Percentiles rank a stretch among this genome's conserved stretches.
phyloP scores from a whole-genome alignment of 2,329 filamentous ascomycete genomes.

The Exutisphaerella laricina region DNA sequence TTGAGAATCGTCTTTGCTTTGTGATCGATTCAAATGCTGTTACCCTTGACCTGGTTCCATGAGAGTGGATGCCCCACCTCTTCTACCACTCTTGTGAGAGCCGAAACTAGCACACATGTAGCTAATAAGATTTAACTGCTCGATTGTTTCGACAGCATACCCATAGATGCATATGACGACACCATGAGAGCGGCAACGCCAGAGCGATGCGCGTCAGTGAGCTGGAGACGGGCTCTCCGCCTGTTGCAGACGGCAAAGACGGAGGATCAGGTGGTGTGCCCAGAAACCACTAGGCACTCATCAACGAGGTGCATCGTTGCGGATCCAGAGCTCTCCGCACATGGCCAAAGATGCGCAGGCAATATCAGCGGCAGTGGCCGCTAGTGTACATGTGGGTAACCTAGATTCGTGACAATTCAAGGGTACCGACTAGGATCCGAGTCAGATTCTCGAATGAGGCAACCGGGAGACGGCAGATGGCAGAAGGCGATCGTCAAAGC shows the following conservation, averaged over 20 bases:
- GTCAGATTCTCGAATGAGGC: no score
- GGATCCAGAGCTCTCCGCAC: neutral
- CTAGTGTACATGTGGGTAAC: slow-evolving; percentile 11
- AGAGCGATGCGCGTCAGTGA: slow-evolving; percentile 6
- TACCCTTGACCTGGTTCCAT: slow-evolving; percentile 4
- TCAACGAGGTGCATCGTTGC: slow-evolving; percentile 6
- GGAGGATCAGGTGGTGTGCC: neutral
- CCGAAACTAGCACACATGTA: neutral
- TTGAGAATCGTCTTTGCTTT: slow-evolving; percentile 3
- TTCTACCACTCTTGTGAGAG: slow-evolving; percentile 1
- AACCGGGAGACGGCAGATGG: neutral
- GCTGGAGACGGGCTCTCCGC: slow-evolving; percentile 1
- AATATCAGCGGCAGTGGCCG: slow-evolving; percentile 9
- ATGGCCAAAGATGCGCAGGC: neutral
- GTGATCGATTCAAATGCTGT: slow-evolving; percentile 2
- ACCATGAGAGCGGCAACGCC: slow-evolving; percentile 3
- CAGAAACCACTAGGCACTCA: slow-evolving; percentile 5
- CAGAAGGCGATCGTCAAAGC: neutral
- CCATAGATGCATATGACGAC: slow-evolving; percentile 9
- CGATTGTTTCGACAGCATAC: neutral
- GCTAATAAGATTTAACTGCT: neutral
- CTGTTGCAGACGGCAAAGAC: slow-evolving; percentile 2
- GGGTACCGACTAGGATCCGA: neutral
- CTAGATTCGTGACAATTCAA: neutral
- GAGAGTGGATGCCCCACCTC: neutral